Percentiles rank a stretch among this genome's conserved stretches.
Evolutionary conservation across 2,329 filamentous ascomycete genomes (phyloP).

Genomic region (Apiospora marii): DNA sequence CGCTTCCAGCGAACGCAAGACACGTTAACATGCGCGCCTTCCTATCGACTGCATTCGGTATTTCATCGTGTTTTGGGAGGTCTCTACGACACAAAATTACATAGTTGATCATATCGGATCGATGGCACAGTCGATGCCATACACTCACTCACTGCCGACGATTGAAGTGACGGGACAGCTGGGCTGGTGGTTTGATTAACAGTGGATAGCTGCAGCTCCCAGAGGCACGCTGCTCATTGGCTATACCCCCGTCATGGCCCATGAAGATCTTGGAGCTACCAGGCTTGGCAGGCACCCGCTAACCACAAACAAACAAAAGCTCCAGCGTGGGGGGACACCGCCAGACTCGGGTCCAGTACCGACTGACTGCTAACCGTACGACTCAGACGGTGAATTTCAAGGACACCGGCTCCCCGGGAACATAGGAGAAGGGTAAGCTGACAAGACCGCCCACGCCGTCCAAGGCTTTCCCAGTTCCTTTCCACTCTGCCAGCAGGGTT

Average conservation of each 20-base stretch:
- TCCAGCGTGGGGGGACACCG: background rate
- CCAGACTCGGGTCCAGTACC: background rate
- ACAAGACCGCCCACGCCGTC: background rate
- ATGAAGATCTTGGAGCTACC: slow-evolving; percentile 9
- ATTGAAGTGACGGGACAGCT: background rate
- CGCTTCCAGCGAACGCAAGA: background rate
- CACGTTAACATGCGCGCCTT: background rate
- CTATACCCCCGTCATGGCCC: background rate
- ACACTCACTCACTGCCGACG: background rate
- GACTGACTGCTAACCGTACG: slow-evolving; percentile 6
- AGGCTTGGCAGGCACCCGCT: slow-evolving; percentile 7
- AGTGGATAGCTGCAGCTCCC: background rate
- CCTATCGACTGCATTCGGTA: background rate
- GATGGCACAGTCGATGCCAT: background rate
- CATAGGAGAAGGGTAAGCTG: background rate
- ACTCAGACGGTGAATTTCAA: slow-evolving; percentile 10
- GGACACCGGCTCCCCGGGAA: background rate
- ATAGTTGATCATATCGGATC: background rate
- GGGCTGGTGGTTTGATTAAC: background rate
- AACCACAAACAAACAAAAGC: slow-evolving; percentile 3
- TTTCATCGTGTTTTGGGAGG: background rate
- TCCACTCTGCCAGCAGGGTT: background rate
- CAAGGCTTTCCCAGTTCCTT: background rate
- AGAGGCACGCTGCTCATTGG: background rate
- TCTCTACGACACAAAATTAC: background rate